These are phyloP conservation scores for Termitomyces heimii DNA, from an alignment of 768 basidiomycete genomes.

Conservation along the genomic window DNA sequence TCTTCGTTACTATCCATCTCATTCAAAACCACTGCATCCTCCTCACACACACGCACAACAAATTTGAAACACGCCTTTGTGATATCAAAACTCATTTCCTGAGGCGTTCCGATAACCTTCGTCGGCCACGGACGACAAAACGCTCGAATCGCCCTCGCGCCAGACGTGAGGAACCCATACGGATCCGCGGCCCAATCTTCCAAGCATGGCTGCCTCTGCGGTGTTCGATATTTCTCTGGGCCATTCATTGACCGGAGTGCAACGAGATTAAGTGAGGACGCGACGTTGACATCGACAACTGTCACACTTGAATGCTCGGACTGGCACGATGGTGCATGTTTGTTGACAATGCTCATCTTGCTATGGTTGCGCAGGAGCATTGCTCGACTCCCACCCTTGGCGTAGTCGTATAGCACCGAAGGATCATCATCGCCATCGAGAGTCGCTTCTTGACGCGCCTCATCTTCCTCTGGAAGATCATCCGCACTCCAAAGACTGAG, in stretches of 20 bases:
- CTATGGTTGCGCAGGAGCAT: slow-evolving; percentile 28
- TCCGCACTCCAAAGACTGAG: slow-evolving; percentile 82
- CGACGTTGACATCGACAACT: slow-evolving; percentile 15
- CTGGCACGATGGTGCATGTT: neutral
- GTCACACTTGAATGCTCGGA: slow-evolving; percentile 6
- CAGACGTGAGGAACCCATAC: slow-evolving; percentile 76
- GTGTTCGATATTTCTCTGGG: neutral
- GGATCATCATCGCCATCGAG: slow-evolving; percentile 12
- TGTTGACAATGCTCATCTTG: neutral
- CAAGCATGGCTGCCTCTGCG: slow-evolving; percentile 12
- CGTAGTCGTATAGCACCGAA: slow-evolving; percentile 11
- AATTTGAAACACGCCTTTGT: slow-evolving; percentile 64
- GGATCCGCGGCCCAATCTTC: slow-evolving; percentile 39
- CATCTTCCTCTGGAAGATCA: slow-evolving; percentile 39
- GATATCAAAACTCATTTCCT: slow-evolving; percentile 72
- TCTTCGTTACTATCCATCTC: slow-evolving; percentile 19
- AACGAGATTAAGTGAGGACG: slow-evolving; percentile 22
- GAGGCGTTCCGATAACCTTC: slow-evolving; percentile 64
- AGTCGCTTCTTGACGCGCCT: slow-evolving; percentile 12
- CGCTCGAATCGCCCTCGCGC: slow-evolving; percentile 78
- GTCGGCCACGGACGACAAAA: slow-evolving; percentile 82
- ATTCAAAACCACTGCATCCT: slow-evolving; percentile 37
- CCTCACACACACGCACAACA: slow-evolving; percentile 52
- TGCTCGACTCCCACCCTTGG: slow-evolving; percentile 31
- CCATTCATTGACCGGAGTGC: slow-evolving; percentile 7